Conservation (phyloP, 768 basidiomycete genomes). For the Trametes meyenii region DNA sequence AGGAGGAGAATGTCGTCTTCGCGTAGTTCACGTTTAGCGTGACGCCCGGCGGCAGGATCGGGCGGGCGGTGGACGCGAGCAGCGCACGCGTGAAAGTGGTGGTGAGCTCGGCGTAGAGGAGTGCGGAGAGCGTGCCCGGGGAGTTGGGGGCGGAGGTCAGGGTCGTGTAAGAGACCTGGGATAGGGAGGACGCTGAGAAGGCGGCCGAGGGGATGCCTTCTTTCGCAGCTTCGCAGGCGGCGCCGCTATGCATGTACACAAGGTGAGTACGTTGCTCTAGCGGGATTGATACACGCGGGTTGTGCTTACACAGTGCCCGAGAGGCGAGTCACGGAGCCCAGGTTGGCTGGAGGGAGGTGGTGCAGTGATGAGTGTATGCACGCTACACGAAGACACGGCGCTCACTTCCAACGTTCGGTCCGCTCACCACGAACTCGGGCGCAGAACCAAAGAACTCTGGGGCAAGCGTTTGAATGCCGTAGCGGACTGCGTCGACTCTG, state of each 20-base stretch:
- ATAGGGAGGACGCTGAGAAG: slow-evolving; percentile 32
- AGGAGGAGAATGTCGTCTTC: slow-evolving; percentile 18
- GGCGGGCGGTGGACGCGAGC: slow-evolving; percentile 23
- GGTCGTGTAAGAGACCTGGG: slow-evolving; percentile 34
- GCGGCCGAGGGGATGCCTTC: slow-evolving; percentile 35
- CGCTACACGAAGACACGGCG: not conserved
- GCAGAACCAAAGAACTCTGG: slow-evolving; percentile 37
- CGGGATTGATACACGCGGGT: not conserved
- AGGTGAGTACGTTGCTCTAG: not conserved
- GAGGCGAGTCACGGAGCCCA: slow-evolving; percentile 20
- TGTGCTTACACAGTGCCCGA: slow-evolving; percentile 29
- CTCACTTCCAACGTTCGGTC: slow-evolving; percentile 38
- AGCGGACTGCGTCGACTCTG: slow-evolving; percentile 42
- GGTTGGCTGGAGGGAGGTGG: slow-evolving; percentile 10
- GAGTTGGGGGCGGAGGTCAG: slow-evolving; percentile 28
- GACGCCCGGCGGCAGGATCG: slow-evolving; percentile 45
- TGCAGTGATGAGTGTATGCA: not conserved
- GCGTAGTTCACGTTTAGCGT: slow-evolving; percentile 57
- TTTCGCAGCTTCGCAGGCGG: slow-evolving; percentile 32
- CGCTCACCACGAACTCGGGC: slow-evolving; percentile 44
- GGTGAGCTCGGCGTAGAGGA: slow-evolving; percentile 28
- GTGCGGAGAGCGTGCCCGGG: slow-evolving; percentile 16
- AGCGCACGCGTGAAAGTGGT: slow-evolving; percentile 25
- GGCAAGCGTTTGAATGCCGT: slow-evolving; percentile 43
- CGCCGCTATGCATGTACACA: slow-evolving; percentile 23